phyloP scores from a whole-genome alignment of 2,329 filamentous ascomycete genomes.

The Cladosporium oxysporum region DNA sequence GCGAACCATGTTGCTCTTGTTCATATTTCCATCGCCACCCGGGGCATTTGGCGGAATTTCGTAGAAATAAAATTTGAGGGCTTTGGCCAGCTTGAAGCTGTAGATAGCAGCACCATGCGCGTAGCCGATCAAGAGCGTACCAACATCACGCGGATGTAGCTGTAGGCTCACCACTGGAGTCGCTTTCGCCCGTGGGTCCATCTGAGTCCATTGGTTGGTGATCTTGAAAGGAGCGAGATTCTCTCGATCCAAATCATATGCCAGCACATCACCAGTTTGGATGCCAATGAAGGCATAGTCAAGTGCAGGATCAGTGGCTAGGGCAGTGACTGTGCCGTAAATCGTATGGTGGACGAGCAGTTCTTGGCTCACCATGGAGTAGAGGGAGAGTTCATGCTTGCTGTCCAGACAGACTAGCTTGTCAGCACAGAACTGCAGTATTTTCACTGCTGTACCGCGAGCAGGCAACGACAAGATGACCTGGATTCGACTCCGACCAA shows the following conservation, averaged over 20 bases:
- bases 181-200: conserved; percentile 66
- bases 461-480: conserved; percentile 71
- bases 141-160: conserved; percentile 88
- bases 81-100: conserved; percentile 87
- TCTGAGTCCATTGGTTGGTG: conserved; percentile 81
- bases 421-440: conserved; percentile 81
- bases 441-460: conserved; percentile 68
- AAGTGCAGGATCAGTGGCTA: conserved; percentile 84
- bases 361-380: conserved; percentile 71
- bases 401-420: conserved; percentile 82
- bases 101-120: conserved; percentile 84
- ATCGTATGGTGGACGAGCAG: conserved; percentile 71
- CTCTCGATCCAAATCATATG: conserved; percentile 90
- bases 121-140: conserved; percentile 89
- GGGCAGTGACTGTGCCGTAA: conserved; percentile 70
- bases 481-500: conserved; percentile 78
- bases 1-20: conserved; percentile 62
- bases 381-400: conserved; percentile 82
- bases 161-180: conserved; percentile 73
- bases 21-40: conserved; percentile 70
- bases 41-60: conserved; percentile 77
- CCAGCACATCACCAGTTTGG: conserved; percentile 70
- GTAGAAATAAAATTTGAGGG: conserved; percentile 80
- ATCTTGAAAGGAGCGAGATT: conserved; percentile 75
- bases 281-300: conserved; percentile 87